Evolutionary conservation across 75 land plant genomes (phyloP), one percentile per base, ranked within the genome.

Genomic region (Cunninghamia lanceolata): DNA sequence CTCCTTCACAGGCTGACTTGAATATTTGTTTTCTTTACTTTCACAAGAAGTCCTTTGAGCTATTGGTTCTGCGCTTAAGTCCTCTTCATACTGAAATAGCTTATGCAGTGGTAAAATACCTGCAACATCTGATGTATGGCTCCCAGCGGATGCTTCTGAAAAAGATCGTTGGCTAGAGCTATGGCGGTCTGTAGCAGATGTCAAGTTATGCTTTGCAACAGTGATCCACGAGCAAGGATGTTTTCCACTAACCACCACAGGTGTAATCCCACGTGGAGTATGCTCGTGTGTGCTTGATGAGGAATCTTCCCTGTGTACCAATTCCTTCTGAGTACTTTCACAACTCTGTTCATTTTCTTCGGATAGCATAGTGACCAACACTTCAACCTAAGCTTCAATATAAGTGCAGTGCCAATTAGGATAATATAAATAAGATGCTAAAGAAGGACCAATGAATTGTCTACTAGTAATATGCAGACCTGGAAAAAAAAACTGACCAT

Each of bases 311-410:
- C 28, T 85, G 2, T 75, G 47, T 43, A 83, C 56, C 1, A 42
- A 68, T 39, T 63, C 87, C 85, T 89, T 93, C 54, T 84, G 85
- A 9, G 84, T 86, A 30, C 84, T 83, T 32, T 92, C 84, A 79
- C 86, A 85, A 30, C 84, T 84, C 47, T 84, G 84, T 83, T 85
- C 84, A 25, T 87, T 86, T 38, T 87, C 86, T 28, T 93, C 92
- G 56, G 88, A 84, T 80, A 89, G 86, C 63, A 85, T 83, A 54
- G 91, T 87, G 45, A 84, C 81, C 85, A 98, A 86, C 76, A 95
- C 94, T 88, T 98, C 99, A 85, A 96, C 97, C 99, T 98, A 83
- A 17, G 82, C 46, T 42, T 78, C 46, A 42, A 42, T 78, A 83
- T 0, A 78, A 85, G 82, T 17, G 40, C 0, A n/a, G 21, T 75